Evolutionary conservation across 2,329 filamentous ascomycete genomes (phyloP), one percentile per base, ranked within the genome.

Genomic region (Bipolaris sorokiniana): DNA sequence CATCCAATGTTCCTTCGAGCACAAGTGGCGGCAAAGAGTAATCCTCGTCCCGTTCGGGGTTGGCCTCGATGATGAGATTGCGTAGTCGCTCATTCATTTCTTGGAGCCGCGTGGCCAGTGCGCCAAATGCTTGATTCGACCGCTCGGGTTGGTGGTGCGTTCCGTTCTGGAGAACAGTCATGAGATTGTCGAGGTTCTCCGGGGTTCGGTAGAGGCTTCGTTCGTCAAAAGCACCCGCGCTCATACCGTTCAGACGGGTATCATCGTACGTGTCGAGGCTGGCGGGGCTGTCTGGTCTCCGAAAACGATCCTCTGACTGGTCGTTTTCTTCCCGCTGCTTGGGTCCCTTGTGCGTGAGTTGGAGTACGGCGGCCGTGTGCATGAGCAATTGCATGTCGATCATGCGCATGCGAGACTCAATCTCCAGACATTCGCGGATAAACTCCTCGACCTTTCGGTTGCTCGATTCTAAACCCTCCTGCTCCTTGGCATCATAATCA

Each of bases 341-440:
- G n/a, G 89, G 82, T 0, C 86, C 87, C 67, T 89, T 90, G 77
- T 98, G 93, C 7, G 93, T 96, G 76, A 96, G 85, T 72, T 97
- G 92, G 51, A 99, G 80, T 37, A 99, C 91, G 42, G 91, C 94
- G 13, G 95, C 93, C 0, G 94, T 98, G 74, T 99, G 95, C 74
- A 94, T 88, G 48, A 98, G 80, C 42, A 99, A 80, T 60, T 87
- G 86, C 67, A 85, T 86, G 69, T 96, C 90, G 85, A 56, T 89
- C 84, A 79, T 92, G 88, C 57, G 89, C 80, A 64, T 90, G 82
- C 75, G 68, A n/a, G 90, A 90, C 76, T 97, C 91, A 54, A 96
- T 80, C 57, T 85, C 84, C 79, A 90, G 91, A 36, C 98, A 80
- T 68, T 97, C 91, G 38, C 88, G 82, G 3, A 92, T 88, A 54